Conservation (phyloP, 1,139 yeast species). For the Debaryomyces fabryi region DNA sequence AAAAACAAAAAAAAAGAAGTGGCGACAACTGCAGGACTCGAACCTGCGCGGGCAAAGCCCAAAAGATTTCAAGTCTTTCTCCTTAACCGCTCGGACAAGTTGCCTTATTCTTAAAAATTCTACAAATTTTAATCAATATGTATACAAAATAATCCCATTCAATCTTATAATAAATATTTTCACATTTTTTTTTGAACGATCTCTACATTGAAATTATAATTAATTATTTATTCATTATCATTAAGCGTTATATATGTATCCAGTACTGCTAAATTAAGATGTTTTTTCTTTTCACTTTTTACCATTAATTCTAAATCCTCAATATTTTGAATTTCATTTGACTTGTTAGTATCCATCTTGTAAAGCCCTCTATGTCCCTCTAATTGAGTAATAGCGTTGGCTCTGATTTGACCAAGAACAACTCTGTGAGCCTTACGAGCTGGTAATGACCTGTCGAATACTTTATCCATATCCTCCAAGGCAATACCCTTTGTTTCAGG, state of each 20-base stretch:
- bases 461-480: conserved; percentile 48
- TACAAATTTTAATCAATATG: not conserved
- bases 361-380: conserved; percentile 17
- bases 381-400: conserved; percentile 13
- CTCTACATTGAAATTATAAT: not conserved
- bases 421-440: conserved; percentile 33
- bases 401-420: conserved; percentile 25
- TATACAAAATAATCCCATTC: not conserved
- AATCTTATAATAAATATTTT: no score
- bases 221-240: conserved; percentile 1
- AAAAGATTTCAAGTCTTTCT: conserved; percentile 60
- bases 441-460: conserved; percentile 32
- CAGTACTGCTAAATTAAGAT: not conserved
- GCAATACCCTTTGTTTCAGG: conserved; percentile 48
- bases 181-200: no score
- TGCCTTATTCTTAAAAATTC: conserved; percentile 28
- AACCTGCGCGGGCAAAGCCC: conserved; percentile 65
- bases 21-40: conserved; percentile 61
- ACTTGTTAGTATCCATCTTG: conserved; percentile 23
- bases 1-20: conserved; percentile 24
- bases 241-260: not conserved
- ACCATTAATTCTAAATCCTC: conserved; percentile 6
- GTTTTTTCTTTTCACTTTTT: not conserved
- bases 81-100: conserved; percentile 63
- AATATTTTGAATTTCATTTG: conserved; percentile 18